These are phyloP conservation scores for Wilhelminamyces savonicus DNA, from an alignment of 805 yeast genomes.

Conservation along the genomic window DNA sequence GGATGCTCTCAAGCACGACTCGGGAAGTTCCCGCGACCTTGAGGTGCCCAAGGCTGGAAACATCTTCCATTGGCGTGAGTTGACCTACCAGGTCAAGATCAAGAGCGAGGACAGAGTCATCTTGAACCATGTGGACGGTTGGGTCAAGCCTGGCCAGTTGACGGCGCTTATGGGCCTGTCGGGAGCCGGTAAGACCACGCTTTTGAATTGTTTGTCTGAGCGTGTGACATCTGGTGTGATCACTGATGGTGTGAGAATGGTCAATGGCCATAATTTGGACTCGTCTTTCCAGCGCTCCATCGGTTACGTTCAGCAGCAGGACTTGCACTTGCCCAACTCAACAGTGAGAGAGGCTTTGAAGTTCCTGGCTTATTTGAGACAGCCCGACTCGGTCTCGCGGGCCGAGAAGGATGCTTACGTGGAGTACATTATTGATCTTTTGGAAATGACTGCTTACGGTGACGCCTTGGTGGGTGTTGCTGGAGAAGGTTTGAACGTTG, in stretches of 20 bases:
- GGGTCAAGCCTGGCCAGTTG: slow-evolving; percentile 69
- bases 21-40: neutral
- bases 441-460: slow-evolving; percentile 41
- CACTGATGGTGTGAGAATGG: slow-evolving; percentile 32
- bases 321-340: slow-evolving; percentile 24
- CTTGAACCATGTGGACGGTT: slow-evolving; percentile 64
- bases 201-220: slow-evolving; percentile 32
- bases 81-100: slow-evolving; percentile 63
- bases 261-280: slow-evolving; percentile 18
- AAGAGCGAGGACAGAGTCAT: slow-evolving; percentile 56
- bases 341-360: slow-evolving; percentile 24
- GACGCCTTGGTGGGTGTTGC: slow-evolving; percentile 46
- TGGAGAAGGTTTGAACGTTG: slow-evolving; percentile 61
- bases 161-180: slow-evolving; percentile 65
- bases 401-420: slow-evolving; percentile 19
- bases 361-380: slow-evolving; percentile 22
- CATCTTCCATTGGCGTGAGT: slow-evolving; percentile 73
- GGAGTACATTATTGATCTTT: slow-evolving; percentile 17
- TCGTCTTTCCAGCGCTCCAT: slow-evolving; percentile 25
- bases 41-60: neutral
- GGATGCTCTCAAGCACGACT: slow-evolving; percentile 14
- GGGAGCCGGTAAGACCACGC: slow-evolving; percentile 42
- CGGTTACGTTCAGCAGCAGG: slow-evolving; percentile 30
- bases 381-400: slow-evolving; percentile 14
- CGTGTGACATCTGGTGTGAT: slow-evolving; percentile 15